These are phyloP conservation scores for Penicillium janthinellum DNA, from an alignment of 2,329 filamentous ascomycete species.

Conservation along the genomic window DNA sequence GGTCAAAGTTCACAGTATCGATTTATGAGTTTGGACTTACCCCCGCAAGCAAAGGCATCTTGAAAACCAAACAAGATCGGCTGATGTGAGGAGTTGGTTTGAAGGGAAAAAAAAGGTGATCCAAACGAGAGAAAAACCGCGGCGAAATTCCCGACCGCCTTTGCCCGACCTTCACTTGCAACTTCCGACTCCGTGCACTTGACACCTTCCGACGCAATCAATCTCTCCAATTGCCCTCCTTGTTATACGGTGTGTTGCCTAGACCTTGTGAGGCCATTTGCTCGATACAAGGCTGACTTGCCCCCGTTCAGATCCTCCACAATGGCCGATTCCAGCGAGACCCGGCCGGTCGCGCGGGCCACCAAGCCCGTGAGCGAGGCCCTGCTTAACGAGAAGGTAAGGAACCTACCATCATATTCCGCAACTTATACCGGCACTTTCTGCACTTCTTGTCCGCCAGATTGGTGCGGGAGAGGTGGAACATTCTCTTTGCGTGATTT, in stretches of 20 bases:
- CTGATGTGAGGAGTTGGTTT: constrained; percentile 13
- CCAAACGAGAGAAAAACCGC: constrained; percentile 31
- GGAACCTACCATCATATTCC: background rate
- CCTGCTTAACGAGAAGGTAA: constrained; percentile 97
- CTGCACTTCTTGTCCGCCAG: background rate
- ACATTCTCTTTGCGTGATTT: too few relatives aligned
- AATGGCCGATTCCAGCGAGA: constrained; percentile 61
- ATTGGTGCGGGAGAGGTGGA: background rate
- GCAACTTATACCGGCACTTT: background rate
- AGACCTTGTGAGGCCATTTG: background rate
- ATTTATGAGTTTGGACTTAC: constrained; percentile 28
- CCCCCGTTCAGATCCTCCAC: constrained; percentile 30
- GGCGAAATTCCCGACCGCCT: constrained; percentile 45
- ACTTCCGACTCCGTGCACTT: constrained; percentile 29
- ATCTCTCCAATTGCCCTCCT: constrained; percentile 21
- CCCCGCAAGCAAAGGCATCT: constrained; percentile 41
- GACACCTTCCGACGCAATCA: constrained; percentile 19
- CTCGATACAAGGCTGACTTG: constrained; percentile 15
- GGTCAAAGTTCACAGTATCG: constrained; percentile 2
- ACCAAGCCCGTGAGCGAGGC: constrained; percentile 90
- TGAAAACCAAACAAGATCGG: constrained; percentile 23
- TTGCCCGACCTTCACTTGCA: constrained; percentile 32
- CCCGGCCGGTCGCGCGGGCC: constrained; percentile 63
- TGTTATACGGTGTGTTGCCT: constrained; percentile 19
- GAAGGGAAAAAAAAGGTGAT: constrained; percentile 21